These are phyloP conservation scores for Oryza rufipogon DNA, from an alignment of 176 grass and related monocot species.

Conservation along the genomic window DNA sequence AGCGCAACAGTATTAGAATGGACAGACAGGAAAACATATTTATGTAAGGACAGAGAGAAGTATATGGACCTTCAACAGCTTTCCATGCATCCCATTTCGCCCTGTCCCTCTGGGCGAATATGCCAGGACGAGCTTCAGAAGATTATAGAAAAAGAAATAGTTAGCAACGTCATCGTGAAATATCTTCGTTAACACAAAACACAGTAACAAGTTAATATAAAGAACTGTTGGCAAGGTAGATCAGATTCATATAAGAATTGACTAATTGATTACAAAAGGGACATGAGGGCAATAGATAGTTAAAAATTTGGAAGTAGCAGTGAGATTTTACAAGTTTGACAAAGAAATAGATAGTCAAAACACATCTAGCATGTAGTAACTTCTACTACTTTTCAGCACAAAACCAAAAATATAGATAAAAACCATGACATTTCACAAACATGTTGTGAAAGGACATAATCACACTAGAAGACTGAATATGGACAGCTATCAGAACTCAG, in stretches of 20 bases:
- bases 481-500: not conserved
- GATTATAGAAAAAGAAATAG: not conserved
- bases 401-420: not conserved
- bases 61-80: conserved; percentile 64
- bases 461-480: not conserved
- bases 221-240: not conserved
- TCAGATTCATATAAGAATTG: not conserved
- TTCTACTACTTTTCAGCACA: not conserved
- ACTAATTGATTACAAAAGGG: not conserved
- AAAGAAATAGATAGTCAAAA: not conserved
- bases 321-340: not conserved
- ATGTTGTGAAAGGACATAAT: not conserved
- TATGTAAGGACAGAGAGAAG: conserved; percentile 5
- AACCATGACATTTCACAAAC: too few species aligned
- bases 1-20: not conserved
- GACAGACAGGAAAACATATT: not conserved
- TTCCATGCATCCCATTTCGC: conserved; percentile 92
- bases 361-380: not conserved
- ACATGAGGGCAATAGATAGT: not conserved
- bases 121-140: conserved; percentile 65
- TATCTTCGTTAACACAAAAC: conserved; percentile 1
- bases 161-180: not conserved
- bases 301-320: not conserved
- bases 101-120: conserved; percentile 57
- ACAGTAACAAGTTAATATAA: not conserved